A percentile compares a stretch with the other conserved stretches of the same genome.
These are phyloP conservation scores for Ophiostoma ips DNA, from an alignment of 2,329 filamentous ascomycete genomes.

Conservation along the genomic window DNA sequence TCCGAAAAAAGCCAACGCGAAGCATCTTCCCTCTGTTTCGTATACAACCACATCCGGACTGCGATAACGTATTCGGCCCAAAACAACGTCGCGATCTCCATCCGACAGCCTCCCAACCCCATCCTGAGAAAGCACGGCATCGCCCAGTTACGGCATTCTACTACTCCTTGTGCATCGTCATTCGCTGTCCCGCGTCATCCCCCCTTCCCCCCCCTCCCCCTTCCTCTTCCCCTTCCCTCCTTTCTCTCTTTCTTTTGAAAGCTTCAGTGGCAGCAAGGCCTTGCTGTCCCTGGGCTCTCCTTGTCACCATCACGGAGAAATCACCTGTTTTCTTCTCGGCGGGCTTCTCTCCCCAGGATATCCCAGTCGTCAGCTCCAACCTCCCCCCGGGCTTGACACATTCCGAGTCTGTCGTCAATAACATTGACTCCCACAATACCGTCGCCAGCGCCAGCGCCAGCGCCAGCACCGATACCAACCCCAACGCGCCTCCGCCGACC, in stretches of 20 bases:
- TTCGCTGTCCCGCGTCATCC: not conserved
- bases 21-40: not conserved
- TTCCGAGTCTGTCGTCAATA: not conserved
- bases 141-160: no score
- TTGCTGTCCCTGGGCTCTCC: constrained; percentile 9
- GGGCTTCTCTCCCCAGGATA: constrained; percentile 5
- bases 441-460: not conserved
- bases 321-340: constrained; percentile 8
- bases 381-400: constrained; percentile 2
- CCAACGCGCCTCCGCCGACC: constrained; percentile 4
- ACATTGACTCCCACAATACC: not conserved
- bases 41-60: not conserved
- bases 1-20: not conserved
- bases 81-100: not conserved
- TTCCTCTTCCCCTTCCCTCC: not conserved
- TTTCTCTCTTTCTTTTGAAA: not conserved
- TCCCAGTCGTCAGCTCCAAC: constrained; percentile 1
- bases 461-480: not conserved
- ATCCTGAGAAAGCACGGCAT: not conserved
- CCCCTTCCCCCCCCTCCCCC: not conserved
- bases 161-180: no score
- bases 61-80: not conserved
- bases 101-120: not conserved
- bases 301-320: constrained; percentile 10
- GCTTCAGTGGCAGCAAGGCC: constrained; percentile 9